Percentiles rank a stretch among this genome's conserved stretches.
Evolutionary conservation across 2,329 filamentous ascomycete species (phyloP).

Genomic region (Xylariomycetidae sp.): DNA sequence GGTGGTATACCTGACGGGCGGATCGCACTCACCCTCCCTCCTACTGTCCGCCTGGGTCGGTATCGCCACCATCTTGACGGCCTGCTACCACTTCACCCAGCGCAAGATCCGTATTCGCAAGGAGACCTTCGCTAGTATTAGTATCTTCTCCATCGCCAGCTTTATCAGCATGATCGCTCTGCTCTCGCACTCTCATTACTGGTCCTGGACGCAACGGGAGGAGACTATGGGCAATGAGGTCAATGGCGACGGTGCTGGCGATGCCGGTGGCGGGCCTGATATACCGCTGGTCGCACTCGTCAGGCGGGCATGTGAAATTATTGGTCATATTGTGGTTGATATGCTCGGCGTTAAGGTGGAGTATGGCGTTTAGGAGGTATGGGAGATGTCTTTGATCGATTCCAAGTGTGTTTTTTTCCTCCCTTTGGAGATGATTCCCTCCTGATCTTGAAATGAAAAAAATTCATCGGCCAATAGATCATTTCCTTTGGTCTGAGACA

Average conservation of each 20-base stretch:
- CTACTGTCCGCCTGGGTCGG: conserved; percentile 74
- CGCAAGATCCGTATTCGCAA: conserved; percentile 76
- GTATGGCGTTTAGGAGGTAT: too few species aligned
- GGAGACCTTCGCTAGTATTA: conserved; percentile 72
- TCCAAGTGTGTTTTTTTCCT: too few species aligned
- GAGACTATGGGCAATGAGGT: too few species aligned
- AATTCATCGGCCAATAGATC: too few species aligned
- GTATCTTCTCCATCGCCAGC: conserved; percentile 71
- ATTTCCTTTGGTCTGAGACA: too few species aligned
- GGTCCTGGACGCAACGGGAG: conserved; percentile 59
- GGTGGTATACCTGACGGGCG: conserved; percentile 65
- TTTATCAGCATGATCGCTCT: conserved; percentile 71
- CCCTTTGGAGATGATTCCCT: too few species aligned
- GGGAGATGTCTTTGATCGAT: too few species aligned
- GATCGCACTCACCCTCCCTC: conserved; percentile 64
- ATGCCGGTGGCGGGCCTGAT: too few species aligned
- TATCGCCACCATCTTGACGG: conserved; percentile 69
- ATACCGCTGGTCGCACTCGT: conserved; percentile 20
- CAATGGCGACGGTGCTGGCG: too few species aligned
- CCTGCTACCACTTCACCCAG: conserved; percentile 72
- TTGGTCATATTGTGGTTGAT: conserved; percentile 18
- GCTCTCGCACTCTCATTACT: conserved; percentile 62
- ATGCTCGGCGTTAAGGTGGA: conserved; percentile 23
- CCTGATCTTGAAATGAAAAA: too few species aligned
- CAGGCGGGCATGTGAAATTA: conserved; percentile 15